Evolutionary conservation across 2,329 filamentous ascomycete species (phyloP).

Genomic region (Penicillium sp.): DNA sequence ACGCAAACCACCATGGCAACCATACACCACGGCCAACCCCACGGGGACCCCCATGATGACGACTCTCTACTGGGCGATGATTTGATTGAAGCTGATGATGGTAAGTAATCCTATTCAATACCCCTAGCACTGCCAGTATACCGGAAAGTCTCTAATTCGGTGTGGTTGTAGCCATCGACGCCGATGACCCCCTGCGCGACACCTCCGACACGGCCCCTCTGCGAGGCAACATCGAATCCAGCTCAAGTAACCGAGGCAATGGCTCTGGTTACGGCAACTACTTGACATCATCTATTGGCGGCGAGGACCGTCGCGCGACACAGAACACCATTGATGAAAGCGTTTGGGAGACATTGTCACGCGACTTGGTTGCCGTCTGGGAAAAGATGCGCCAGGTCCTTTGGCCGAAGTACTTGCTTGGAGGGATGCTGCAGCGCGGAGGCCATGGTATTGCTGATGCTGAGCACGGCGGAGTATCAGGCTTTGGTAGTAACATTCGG

Average conservation of each 20-base stretch:
- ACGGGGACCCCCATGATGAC: constrained; percentile 61
- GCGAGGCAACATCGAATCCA: constrained; percentile 76
- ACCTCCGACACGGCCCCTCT: constrained; percentile 74
- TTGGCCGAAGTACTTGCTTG: constrained; percentile 89
- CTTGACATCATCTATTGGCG: constrained; percentile 83
- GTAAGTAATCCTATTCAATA: constrained; percentile 45
- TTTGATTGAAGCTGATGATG: constrained; percentile 76
- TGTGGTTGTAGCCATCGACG: constrained; percentile 68
- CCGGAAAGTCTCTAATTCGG: neutral
- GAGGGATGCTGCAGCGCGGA: constrained; percentile 59
- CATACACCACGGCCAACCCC: constrained; percentile 45
- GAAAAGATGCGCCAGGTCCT: constrained; percentile 97
- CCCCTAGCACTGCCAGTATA: neutral
- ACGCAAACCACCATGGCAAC: constrained; percentile 37
- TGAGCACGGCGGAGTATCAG: constrained; percentile 56
- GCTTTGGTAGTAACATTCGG: constrained; percentile 51
- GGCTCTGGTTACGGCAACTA: constrained; percentile 71
- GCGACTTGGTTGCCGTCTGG: constrained; percentile 91
- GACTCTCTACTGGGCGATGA: constrained; percentile 66
- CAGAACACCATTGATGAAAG: constrained; percentile 95
- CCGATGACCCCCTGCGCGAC: constrained; percentile 76
- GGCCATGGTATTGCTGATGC: constrained; percentile 56
- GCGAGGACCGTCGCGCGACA: constrained; percentile 85
- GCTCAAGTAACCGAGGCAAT: constrained; percentile 43
- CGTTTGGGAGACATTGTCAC: constrained; percentile 94